Evolutionary conservation across 768 basidiomycete species (phyloP), one percentile per base, ranked within the genome.

Genomic region (Rossbeevera mucosa): DNA sequence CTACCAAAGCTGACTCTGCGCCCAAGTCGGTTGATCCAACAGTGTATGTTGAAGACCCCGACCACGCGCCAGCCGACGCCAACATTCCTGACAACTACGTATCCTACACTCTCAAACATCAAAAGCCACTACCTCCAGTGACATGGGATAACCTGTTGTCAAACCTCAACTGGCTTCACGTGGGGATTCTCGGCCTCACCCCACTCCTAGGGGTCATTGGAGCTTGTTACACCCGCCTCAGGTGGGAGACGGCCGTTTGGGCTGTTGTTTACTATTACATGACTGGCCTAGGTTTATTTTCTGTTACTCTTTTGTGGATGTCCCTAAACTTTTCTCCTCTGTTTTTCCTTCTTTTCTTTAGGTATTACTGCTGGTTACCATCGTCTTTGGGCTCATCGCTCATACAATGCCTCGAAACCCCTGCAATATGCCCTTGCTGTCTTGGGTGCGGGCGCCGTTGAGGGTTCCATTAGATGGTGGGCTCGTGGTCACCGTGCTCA

Each of bases 381-480:
- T 64, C 85, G 96, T 52, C 80, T 98, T 0, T 99, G 94, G 94
- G 91, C 96, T 9, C 96, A 99, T 65, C 83, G 96, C 51, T 80
- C 91, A 0, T 99, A 95, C 71, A 97, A 96, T 65, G 96, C 95
- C 31, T 85, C 88, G 4, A 78, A 78, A 53, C 86, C 89, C 14
- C 73, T 98, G 12, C 86, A 97, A 67, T 96, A 92, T 65, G 72
- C 81, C 57, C 82, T 97, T 44, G 91, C 94, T 22, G 62, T 88
- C 18, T 79, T 84, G 9, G 96, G 95, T 46, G 86, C 92, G 2
- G 95, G 96, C 44, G 94, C 95, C 5, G 88, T 95, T 44, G 82
- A 99, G 66, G 95, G 95, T 8, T 96, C 94, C 20, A 95, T 99
- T 74, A 89, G 91, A 70, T 98, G 96, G 96, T 98, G 96, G 96